Conservation (phyloP, 78 protist species). For the Bodo saltans region DNA sequence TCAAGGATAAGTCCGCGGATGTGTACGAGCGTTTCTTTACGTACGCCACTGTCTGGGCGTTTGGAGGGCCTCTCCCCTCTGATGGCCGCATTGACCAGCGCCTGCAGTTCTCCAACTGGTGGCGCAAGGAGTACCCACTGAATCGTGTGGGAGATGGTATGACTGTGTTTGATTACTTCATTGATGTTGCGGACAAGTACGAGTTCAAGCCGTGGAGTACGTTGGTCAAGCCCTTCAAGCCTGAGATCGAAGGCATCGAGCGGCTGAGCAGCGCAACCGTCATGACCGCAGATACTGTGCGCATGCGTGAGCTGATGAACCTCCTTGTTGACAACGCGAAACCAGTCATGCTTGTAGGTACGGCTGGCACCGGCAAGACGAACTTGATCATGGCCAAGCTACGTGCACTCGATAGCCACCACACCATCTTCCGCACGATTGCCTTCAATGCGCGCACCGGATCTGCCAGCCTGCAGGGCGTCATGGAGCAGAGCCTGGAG, state of each 20-base stretch:
- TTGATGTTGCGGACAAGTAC: conserved; percentile 27
- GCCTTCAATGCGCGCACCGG: conserved; percentile 73
- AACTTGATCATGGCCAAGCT: conserved; percentile 30
- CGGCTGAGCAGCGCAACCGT: conserved; percentile 22
- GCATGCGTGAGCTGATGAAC: conserved; percentile 31
- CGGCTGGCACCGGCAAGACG: conserved; percentile 83
- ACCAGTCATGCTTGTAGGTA: conserved; percentile 70
- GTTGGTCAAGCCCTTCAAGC: conserved; percentile 30
- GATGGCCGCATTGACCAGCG: conserved; percentile 57
- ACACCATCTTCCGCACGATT: conserved; percentile 12
- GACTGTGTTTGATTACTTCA: conserved; percentile 62
- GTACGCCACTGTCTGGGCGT: conserved; percentile 70
- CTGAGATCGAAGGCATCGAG: conserved; percentile 33
- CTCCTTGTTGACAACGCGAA: conserved; percentile 7
- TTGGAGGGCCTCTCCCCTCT: conserved; percentile 55
- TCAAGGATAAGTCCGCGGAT: conserved; percentile 28
- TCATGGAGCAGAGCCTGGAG: conserved; percentile 65
- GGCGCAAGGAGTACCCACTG: conserved; percentile 34
- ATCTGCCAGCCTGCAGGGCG: conserved; percentile 41
- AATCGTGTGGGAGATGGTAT: conserved; percentile 30
- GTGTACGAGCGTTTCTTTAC: conserved; percentile 40
- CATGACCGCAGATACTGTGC: conserved; percentile 48
- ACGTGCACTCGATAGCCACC: conserved; percentile 21
- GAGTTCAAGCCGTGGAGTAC: conserved; percentile 49
- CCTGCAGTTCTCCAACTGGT: conserved; percentile 57